Conservation (phyloP, 73 alveolate genomes). For the Paramecium caudatum region DNA sequence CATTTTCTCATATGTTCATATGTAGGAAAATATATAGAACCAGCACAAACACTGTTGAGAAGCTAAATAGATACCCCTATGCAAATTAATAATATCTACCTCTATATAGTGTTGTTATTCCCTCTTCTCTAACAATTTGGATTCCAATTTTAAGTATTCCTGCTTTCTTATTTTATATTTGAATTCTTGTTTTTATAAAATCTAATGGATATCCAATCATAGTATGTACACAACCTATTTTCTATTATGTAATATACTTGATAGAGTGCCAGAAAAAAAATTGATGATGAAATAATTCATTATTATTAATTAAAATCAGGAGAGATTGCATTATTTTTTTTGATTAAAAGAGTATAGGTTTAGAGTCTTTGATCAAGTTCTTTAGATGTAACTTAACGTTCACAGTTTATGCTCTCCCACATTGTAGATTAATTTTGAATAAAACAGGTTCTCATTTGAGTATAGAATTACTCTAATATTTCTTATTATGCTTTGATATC, state of each 20-base stretch:
- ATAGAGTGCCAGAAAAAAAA: slow-evolving; percentile 48
- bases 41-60: slow-evolving; percentile 5
- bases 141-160: slow-evolving; percentile 24
- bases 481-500: slow-evolving; percentile 6
- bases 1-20: slow-evolving; percentile 42
- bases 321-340: slow-evolving; percentile 15
- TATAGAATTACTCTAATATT: not conserved
- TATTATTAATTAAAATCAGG: not conserved
- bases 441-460: not conserved
- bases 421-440: not conserved
- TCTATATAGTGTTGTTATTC: slow-evolving; percentile 29
- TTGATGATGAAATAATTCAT: slow-evolving; percentile 45
- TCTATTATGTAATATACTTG: not conserved
- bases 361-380: not conserved
- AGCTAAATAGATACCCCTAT: slow-evolving; percentile 49
- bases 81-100: slow-evolving; percentile 38
- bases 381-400: not conserved
- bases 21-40: slow-evolving; percentile 49
- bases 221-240: slow-evolving; percentile 20
- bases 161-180: not conserved
- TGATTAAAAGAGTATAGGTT: not conserved
- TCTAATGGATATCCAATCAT: slow-evolving; percentile 60
- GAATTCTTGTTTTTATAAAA: slow-evolving; percentile 64
- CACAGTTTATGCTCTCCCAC: not conserved
- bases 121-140: slow-evolving; percentile 35